These are phyloP conservation scores for Ophiostoma perfectum DNA, from an alignment of 2,329 filamentous ascomycete genomes.

Conservation along the genomic window DNA sequence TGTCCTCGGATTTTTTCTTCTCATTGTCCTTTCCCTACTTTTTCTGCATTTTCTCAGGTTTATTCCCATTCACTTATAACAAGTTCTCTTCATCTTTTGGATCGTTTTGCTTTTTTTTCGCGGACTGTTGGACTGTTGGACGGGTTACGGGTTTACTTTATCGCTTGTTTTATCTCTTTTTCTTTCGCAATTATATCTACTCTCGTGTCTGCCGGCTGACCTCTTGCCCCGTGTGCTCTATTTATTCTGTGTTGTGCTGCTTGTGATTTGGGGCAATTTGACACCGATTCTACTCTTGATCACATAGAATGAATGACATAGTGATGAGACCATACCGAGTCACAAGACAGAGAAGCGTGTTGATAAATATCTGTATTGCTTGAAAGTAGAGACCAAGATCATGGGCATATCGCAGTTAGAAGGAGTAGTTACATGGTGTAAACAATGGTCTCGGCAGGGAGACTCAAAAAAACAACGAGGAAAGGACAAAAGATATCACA, in stretches of 20 bases:
- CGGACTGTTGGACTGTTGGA: neutral
- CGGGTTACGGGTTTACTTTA: neutral
- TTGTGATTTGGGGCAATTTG: too few species aligned
- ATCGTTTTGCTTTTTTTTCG: neutral
- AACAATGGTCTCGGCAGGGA: conserved; percentile 6
- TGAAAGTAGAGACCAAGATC: neutral
- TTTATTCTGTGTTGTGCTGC: neutral
- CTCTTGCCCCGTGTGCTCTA: neutral
- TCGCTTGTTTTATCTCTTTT: neutral
- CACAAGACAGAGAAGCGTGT: neutral
- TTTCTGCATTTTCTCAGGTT: conserved; percentile 1
- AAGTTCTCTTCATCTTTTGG: neutral
- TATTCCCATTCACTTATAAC: conserved; percentile 14
- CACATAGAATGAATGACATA: too few species aligned
- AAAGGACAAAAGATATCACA: conserved; percentile 17
- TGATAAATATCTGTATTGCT: conserved; percentile 7
- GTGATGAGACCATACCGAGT: too few species aligned
- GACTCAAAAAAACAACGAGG: neutral
- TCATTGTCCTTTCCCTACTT: neutral
- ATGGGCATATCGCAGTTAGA: conserved; percentile 9
- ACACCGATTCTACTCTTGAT: too few species aligned
- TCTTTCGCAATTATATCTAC: neutral
- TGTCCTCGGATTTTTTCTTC: neutral
- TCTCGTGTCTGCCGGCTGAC: neutral
- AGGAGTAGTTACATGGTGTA: conserved; percentile 10